Percentiles rank a stretch among this genome's conserved stretches.
Conservation (phyloP, 2,329 filamentous ascomycete genomes). For the Hymenoscyphus scutula region DNA sequence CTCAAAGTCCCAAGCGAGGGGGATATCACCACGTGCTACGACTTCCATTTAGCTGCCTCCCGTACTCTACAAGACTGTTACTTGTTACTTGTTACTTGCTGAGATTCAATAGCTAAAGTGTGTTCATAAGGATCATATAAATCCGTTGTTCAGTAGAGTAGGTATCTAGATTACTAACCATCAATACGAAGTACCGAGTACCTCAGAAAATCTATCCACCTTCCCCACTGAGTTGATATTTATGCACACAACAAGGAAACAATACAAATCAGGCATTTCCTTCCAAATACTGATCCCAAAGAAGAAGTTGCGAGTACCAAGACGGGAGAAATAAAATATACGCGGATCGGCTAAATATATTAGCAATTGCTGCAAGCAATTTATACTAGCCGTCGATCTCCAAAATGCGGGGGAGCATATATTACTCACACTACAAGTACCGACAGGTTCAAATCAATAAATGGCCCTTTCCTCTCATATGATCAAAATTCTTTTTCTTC, state of each 20-base stretch:
- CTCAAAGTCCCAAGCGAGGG: not conserved
- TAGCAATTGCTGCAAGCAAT: not conserved
- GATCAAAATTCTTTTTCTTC: constrained; percentile 21
- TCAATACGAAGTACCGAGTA: too few relatives aligned
- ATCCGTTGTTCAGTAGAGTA: too few relatives aligned
- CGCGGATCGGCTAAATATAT: not conserved
- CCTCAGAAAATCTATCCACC: too few relatives aligned
- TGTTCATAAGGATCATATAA: too few relatives aligned
- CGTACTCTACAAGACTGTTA: too few relatives aligned
- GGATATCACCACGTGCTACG: not conserved
- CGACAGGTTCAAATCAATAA: too few relatives aligned
- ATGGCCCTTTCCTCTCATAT: constrained; percentile 7
- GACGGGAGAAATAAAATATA: not conserved
- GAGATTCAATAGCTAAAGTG: too few relatives aligned
- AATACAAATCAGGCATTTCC: not conserved
- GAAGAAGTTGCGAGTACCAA: not conserved
- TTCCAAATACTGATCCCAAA: not conserved
- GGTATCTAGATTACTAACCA: too few relatives aligned
- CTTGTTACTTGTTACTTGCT: too few relatives aligned
- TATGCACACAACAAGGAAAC: not conserved
- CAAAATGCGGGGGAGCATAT: not conserved
- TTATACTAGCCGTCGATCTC: not conserved
- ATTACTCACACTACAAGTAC: too few relatives aligned
- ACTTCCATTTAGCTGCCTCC: too few relatives aligned
- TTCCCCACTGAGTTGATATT: not conserved